phyloP scores from a whole-genome alignment of 257 asterid genomes.

The Solanum chiquidenum region DNA sequence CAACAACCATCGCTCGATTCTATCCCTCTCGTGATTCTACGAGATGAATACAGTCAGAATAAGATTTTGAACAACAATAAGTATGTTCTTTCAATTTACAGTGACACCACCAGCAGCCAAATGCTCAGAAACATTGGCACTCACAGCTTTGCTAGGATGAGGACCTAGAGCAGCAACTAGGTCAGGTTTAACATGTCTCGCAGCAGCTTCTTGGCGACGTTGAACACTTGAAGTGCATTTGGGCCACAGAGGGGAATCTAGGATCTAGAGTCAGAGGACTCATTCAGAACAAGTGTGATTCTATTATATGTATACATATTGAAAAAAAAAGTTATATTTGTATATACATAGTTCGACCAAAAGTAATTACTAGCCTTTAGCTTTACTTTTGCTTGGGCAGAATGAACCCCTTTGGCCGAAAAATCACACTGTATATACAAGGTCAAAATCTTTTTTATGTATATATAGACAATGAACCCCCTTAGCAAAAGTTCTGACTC shows the following conservation, averaged over 20 bases:
- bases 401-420: neutral
- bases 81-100: neutral
- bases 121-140: neutral
- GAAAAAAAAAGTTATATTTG: neutral
- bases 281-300: neutral
- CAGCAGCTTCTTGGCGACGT: neutral
- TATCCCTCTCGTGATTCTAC: neutral
- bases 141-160: neutral
- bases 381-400: neutral
- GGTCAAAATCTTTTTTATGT: neutral
- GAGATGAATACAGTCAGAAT: neutral
- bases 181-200: neutral
- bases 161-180: neutral
- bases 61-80: neutral
- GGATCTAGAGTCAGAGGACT: neutral
- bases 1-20: neutral
- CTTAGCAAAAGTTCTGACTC: neutral
- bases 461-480: neutral
- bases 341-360: neutral
- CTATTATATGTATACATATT: neutral
- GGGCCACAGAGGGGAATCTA: neutral
- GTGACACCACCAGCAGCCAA: neutral
- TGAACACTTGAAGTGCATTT: neutral
- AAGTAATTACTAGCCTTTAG: neutral
- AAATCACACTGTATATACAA: neutral